Base-by-base conservation (phyloP, 2,329 filamentous ascomycete species). In the Septoria petroselini region DNA sequence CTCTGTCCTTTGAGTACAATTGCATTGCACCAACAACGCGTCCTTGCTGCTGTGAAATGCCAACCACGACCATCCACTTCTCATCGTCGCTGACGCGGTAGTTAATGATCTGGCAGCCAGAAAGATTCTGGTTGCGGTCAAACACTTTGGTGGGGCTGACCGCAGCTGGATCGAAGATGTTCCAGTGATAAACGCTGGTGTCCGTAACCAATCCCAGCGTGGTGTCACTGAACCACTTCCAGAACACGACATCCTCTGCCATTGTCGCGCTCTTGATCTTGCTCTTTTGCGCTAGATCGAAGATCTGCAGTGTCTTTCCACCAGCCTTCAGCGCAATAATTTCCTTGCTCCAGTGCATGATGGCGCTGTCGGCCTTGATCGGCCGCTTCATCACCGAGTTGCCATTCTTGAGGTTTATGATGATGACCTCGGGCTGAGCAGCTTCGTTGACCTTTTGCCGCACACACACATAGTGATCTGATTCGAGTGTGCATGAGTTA, bases 321-420 rank as follows among this genome's bases (percentile, higher is more conserved):
- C 96, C 89, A 41, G 93, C 91, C 75, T 95, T 95, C 62, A 98
- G 81, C 57, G 94, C 93, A 67, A 98, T 97, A 70, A 98, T 88
- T 71, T 95, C 89, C 70, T 86, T 88, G 63, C 81, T 85, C 88
- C 89, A 95, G 81, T 98, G 93, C 93, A 98, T 97, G 70, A 98
- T 95, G 65, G 94, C 93, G 82, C 91, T 97, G 76, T 98, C 93
- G 67, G 93, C 93, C 78, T 95, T 97, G 78, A 98, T 98, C 41
- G 91, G 89, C 69, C 91, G 83, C 66, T 88, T 86, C 63, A 89
- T 93, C 70, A 96, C 84, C 77, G 93, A 91, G 82, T 95, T 96
- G 76, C 84, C 84, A 75, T 96, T 94, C 75, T 97, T 96, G 68
- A 98, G 85, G 73, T 98, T 88, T 74, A 98, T 78, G 71, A 98